These are phyloP conservation scores for Kwoniella shivajii DNA, from an alignment of 1,284 basidiomycete species.

Conservation along the genomic window DNA sequence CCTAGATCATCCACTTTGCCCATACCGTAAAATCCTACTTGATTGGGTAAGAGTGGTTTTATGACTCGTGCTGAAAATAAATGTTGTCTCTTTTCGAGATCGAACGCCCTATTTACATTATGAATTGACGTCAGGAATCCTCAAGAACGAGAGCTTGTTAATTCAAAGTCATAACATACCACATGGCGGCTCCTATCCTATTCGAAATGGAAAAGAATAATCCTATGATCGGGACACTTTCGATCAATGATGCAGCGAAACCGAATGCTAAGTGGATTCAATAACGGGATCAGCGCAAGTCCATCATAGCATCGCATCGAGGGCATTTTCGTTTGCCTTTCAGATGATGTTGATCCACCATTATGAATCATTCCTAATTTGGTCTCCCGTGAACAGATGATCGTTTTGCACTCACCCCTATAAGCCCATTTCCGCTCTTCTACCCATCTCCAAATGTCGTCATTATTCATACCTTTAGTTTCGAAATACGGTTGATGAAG, in stretches of 20 bases:
- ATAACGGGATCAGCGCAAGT: not conserved
- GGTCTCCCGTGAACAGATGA: not conserved
- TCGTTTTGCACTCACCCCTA: slow-evolving; percentile 65
- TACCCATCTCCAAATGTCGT: slow-evolving; percentile 71
- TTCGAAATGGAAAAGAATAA: slow-evolving; percentile 80
- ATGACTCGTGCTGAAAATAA: slow-evolving; percentile 57
- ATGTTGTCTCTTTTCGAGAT: slow-evolving; percentile 78
- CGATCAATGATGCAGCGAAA: slow-evolving; percentile 73
- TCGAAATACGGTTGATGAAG: slow-evolving; percentile 78
- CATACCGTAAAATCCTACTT: slow-evolving; percentile 46
- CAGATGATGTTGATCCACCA: not conserved
- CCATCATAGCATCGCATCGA: not conserved
- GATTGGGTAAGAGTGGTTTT: slow-evolving; percentile 42
- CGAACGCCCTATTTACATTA: slow-evolving; percentile 48
- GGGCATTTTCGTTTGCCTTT: too few species aligned
- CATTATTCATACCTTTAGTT: slow-evolving; percentile 72
- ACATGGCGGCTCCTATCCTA: slow-evolving; percentile 85
- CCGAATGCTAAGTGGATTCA: slow-evolving; percentile 65
- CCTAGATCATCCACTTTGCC: slow-evolving; percentile 40
- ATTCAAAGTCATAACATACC: slow-evolving; percentile 54
- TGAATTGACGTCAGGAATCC: not conserved
- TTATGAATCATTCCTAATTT: not conserved
- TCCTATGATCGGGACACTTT: slow-evolving; percentile 75
- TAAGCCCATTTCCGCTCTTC: slow-evolving; percentile 88
- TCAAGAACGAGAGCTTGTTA: not conserved